phyloP scores from a whole-genome alignment of 805 yeast species.

The Yarrowia keelungensis region DNA sequence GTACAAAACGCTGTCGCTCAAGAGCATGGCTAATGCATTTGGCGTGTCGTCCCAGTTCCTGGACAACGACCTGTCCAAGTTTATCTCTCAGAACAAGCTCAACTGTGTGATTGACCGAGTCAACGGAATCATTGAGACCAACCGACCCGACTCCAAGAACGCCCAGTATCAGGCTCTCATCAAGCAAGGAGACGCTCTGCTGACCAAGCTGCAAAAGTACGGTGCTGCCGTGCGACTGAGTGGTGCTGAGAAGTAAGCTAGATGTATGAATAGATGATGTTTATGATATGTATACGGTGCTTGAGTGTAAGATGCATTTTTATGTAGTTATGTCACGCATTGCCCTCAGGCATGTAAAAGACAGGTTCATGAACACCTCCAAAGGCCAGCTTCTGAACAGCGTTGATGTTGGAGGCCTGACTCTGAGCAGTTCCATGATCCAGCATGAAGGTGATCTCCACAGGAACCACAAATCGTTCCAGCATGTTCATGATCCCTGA shows the following conservation, averaged over 20 bases:
- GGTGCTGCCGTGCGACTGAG: slow-evolving; percentile 96
- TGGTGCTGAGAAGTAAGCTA: slow-evolving; percentile 68
- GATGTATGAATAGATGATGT: neutral
- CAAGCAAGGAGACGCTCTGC: slow-evolving; percentile 88
- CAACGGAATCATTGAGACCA: slow-evolving; percentile 90
- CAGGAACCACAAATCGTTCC: neutral
- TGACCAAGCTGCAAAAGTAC: slow-evolving; percentile 94
- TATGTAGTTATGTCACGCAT: neutral
- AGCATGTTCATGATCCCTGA: neutral
- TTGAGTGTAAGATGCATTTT: too few relatives aligned
- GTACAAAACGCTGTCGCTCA: slow-evolving; percentile 85
- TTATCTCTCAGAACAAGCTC: slow-evolving; percentile 90
- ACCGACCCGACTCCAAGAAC: slow-evolving; percentile 94
- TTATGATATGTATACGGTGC: too few relatives aligned
- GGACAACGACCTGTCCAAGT: slow-evolving; percentile 83
- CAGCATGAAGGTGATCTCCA: neutral
- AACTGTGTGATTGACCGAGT: slow-evolving; percentile 96
- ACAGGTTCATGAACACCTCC: neutral
- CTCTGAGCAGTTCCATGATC: neutral
- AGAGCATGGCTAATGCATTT: slow-evolving; percentile 93
- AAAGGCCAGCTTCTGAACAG: neutral
- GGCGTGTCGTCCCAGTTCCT: slow-evolving; percentile 87
- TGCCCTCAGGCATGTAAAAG: slow-evolving; percentile 10
- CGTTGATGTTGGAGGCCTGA: neutral
- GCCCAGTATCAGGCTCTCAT: slow-evolving; percentile 88